Evolutionary conservation across 345 rosid species (phyloP), one percentile per base, ranked within the genome.

Genomic region (Zanthoxylum bungeanum): DNA sequence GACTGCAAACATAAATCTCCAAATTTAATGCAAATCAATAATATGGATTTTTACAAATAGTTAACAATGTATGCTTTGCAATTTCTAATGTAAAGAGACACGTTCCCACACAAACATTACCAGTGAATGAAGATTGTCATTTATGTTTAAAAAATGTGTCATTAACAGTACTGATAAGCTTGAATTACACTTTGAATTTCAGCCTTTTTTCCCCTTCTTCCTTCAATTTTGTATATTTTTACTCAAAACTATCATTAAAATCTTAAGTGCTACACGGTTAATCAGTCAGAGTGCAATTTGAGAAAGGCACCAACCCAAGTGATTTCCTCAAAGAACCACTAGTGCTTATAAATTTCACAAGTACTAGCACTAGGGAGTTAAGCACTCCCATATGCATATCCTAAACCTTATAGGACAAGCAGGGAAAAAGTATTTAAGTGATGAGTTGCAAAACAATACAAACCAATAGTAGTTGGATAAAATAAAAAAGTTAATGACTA

Each of bases 401-500:
- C 31, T 2, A 22, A 5, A 17, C 24, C 50, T 19, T 3, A 12
- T 34, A 19, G 25, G 4, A 28, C 31, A 30, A 28, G 7, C n/a
- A n/a, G 19, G 47, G 3, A 57, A 57, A 57, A 33, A 2, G 25
- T 34, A 34, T 34, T 34, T 42, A 37, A 10, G 9, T 52, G 36
- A 59, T 55, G 10, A 44, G 36, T 27, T 5, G 37, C 12, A 47
- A 58, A 60, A 51, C 22, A 12, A 65, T 39, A 16, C 68, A 62
- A 40, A 44, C 22, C 65, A 67, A 62, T 14, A 21, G 55, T 34
- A 24, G 57, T 34, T 1, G 25, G 62, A 8, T 49, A 68, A 8
- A 25, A 50, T 37, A 17, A 57, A 51, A 65, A 1, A 62, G 37
- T 40, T 63, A 27, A 64, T 44, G 2, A 55, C 42, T 73, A 89